Base-by-base conservation (phyloP, 2,329 filamentous ascomycete species). In the Coniella vitis region DNA sequence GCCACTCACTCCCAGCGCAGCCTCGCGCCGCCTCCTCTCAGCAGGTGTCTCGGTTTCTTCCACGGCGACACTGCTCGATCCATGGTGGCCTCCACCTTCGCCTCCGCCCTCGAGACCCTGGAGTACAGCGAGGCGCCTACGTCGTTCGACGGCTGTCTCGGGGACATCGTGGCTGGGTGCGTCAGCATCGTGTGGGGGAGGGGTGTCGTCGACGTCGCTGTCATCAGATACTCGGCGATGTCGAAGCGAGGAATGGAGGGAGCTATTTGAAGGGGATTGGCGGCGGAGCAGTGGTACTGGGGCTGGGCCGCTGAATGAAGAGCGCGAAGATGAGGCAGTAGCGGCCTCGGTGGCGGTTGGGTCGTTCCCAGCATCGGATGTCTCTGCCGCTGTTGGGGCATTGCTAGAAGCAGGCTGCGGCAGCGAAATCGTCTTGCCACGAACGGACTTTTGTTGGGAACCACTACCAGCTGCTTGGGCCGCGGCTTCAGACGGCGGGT, bases 81-180 rank as follows among this genome's bases (percentile, higher is more conserved):
- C n/a, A n/a, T n/a, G n/a, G n/a, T n/a, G n/a, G n/a, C n/a, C 25
- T 29, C 5, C 25, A 29, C 60, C 60, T 16, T 67, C 69, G 2
- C 65, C 68, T 5, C 72, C 69, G 25, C 65, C 66, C 25, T 71
- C 72, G 13, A 69, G 56, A 54, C 69, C 66, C 35, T 70, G 60
- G 5, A 79, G 64, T 0, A 70, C 78, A 10, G 75, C 74, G 41
- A 87, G 70, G 47, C 86, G 76, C 13, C 86, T 74, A 51, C 79
- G 76, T 38, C 81, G 75, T 65, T 90, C 86, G 0, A 82, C 84
- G 0, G 81, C 81, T 1, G 84, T 88, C 64, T 90, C 86, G 2
- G 70, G 71, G 38, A 67, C 68, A 2, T 75, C 73, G 4, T 58
- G 58, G 49, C 60, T 63, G 3, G 63, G 56, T 1, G 56, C 55